Percentiles rank a stretch among this genome's conserved stretches.
phyloP scores from a whole-genome alignment of 140 eudicot species.

The Oenanthe javanica region DNA sequence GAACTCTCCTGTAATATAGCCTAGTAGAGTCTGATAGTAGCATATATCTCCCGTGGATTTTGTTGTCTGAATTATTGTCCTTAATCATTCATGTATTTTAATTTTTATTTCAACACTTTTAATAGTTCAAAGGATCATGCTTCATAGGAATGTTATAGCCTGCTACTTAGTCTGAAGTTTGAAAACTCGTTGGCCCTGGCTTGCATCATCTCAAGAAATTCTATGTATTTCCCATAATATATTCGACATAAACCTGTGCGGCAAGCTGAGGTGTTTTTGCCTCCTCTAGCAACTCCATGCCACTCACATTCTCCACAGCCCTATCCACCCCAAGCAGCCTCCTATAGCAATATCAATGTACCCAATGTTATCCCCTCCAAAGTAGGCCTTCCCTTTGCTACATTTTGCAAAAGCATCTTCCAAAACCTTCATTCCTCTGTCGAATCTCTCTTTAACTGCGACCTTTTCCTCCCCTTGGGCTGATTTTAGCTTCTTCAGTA shows the following conservation, averaged over 20 bases:
- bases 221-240: conserved; percentile 18
- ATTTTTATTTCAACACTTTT: too few relatives aligned
- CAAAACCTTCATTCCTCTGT: conserved; percentile 13
- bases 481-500: too few relatives aligned
- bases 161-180: not conserved
- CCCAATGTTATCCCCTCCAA: conserved; percentile 47
- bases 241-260: conserved; percentile 15
- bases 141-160: too few relatives aligned
- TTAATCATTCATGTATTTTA: too few relatives aligned
- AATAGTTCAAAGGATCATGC: too few relatives aligned
- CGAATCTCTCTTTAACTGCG: too few relatives aligned
- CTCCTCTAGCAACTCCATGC: conserved; percentile 29
- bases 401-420: conserved; percentile 39
- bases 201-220: not conserved
- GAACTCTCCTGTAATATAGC: too few relatives aligned
- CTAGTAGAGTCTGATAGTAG: too few relatives aligned
- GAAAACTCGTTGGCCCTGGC: not conserved
- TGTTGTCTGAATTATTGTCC: too few relatives aligned
- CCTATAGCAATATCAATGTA: conserved; percentile 44
- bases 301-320: conserved; percentile 2
- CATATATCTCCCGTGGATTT: too few relatives aligned
- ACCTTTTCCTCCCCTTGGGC: too few relatives aligned
- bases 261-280: conserved; percentile 23
- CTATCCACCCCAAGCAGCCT: conserved; percentile 21
- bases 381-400: conserved; percentile 37